Evolutionary conservation across 192 early-diverging fungal species (phyloP), one percentile per base, ranked within the genome.

Genomic region (Coemansia pectinata): DNA sequence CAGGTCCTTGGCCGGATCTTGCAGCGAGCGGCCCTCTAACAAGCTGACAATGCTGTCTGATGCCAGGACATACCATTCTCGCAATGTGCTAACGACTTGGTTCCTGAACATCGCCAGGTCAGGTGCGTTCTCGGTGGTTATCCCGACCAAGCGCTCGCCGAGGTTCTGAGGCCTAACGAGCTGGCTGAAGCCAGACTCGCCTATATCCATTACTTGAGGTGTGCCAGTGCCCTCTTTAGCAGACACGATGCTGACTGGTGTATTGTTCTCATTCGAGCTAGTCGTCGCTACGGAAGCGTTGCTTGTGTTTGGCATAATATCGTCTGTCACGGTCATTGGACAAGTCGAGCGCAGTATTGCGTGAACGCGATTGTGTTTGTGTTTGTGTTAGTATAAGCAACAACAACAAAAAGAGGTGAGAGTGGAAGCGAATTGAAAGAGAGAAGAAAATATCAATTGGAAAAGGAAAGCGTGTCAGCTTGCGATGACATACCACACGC

Each of bases 21-120:
- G 73, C 58, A 74, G 50, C 25, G 77, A 47, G 12, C 80, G 75
- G 17, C 80, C 80, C 53, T 77, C 76, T 8, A 83, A 69, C 66
- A 83, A 27, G 47, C 65, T 70, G 40, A 65, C 59, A 36, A 83
- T 83, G 65, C 80, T 83, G 64, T 83, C 75, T 0, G 76, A 74
- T 2, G 80, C 76, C 57, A 78, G 47, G 25, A 83, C 63, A 59
- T 83, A 83, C 80, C 80, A 83, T 19, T 83, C 75, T 25, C 80
- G 76, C 66, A 83, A 63, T 11, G 80, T 74, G 50, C 74, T 83
- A 39, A 83, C 74, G 15, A 83, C 80, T 10, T 81, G 72, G 63
- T 66, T 60, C 23, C 58, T 72, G 41, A 74, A 39, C 11, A 39
- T 25, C 9, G 52, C 41, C 19, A 79, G 19, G 58, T 79, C 67